Conservation (phyloP, 2,329 filamentous ascomycete species). For the Colletotrichum gloeosporioides region DNA sequence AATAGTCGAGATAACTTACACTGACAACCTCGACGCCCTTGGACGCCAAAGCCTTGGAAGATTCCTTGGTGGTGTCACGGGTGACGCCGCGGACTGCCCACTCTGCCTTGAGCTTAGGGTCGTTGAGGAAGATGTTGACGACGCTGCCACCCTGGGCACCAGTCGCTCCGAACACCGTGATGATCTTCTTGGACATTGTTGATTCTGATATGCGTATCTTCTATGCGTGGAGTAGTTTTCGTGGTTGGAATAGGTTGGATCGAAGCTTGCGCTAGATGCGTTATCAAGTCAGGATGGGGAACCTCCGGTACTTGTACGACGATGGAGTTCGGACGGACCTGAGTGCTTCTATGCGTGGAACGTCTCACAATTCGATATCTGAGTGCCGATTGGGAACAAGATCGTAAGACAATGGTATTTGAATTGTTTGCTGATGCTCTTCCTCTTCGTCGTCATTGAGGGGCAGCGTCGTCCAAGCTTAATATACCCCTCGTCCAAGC, state of each 20-base stretch:
- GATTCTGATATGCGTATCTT: background rate
- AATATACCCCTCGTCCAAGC: background rate
- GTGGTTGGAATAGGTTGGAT: background rate
- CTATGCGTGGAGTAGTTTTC: background rate
- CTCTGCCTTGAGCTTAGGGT: constrained; percentile 46
- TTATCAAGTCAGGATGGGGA: background rate
- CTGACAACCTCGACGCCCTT: constrained; percentile 56
- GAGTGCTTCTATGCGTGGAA: background rate
- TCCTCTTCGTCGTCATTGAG: background rate
- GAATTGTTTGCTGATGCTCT: background rate
- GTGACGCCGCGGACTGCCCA: constrained; percentile 62
- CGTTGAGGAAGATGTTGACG: constrained; percentile 43
- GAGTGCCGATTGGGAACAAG: background rate
- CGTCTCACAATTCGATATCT: background rate
- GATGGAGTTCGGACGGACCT: background rate
- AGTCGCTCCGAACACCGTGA: constrained; percentile 64
- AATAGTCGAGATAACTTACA: constrained; percentile 30
- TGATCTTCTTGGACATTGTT: constrained; percentile 40
- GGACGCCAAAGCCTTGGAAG: constrained; percentile 46
- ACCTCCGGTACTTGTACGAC: background rate
- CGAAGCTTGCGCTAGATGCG: background rate
- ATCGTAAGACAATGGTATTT: background rate
- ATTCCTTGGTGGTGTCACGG: constrained; percentile 48
- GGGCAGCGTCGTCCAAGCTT: background rate
- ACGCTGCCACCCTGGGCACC: constrained; percentile 66